Conservation (phyloP, 345 rosid species). For the Eucalyptus grandis region DNA sequence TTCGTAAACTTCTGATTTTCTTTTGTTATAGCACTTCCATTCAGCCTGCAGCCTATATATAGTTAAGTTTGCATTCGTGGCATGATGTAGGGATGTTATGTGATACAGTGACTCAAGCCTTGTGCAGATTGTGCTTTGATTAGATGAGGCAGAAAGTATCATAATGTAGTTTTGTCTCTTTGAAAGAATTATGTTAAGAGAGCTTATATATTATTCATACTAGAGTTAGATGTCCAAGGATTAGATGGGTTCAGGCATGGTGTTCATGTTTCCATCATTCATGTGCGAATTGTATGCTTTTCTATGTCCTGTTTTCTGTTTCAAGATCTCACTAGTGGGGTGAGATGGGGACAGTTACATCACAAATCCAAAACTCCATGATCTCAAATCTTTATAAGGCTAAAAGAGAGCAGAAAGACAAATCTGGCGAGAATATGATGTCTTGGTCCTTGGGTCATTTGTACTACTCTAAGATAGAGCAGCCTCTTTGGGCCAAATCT, state of each 20-base stretch:
- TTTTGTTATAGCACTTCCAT: neutral
- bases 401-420: neutral
- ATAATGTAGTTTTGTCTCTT: neutral
- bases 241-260: neutral
- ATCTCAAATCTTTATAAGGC: neutral
- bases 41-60: neutral
- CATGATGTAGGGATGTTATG: neutral
- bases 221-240: neutral
- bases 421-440: neutral
- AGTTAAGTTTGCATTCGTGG: neutral
- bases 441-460: neutral
- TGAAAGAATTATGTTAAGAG: neutral
- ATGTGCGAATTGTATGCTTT: neutral
- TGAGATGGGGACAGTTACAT: neutral
- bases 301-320: neutral
- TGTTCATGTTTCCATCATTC: neutral
- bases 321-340: neutral
- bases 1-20: neutral
- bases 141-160: neutral
- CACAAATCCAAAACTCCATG: neutral
- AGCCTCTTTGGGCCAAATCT: neutral
- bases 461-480: neutral
- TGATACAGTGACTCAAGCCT: neutral
- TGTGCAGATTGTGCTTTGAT: neutral
- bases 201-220: neutral